Evolutionary conservation across 176 grass and related monocot species (phyloP), one percentile per base, ranked within the genome.

Genomic region (Eragrostis curvula): DNA sequence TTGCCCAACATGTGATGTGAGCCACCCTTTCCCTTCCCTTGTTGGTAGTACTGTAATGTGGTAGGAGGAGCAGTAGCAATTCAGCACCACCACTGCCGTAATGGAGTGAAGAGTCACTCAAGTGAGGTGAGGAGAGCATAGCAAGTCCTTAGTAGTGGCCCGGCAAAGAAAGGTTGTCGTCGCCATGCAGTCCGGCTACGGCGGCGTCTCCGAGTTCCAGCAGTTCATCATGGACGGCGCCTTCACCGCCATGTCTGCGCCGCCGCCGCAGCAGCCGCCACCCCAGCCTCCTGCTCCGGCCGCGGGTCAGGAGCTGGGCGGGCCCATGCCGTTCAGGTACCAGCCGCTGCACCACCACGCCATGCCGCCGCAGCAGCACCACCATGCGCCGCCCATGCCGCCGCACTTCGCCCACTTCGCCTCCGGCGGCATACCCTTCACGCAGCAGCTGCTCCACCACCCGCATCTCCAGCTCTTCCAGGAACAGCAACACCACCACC

Each of bases 121-220:
- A 51, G 14, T 51, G 11, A 15, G 17, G 12, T 32, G 27, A 30
- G 9, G 51, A 53, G 51, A 43, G 42, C 42, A 2, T 43, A 6
- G 42, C 42, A 43, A n/a, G n/a, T n/a, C n/a, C n/a, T n/a, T 43
- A 43, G 42, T 43, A 43, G 42, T 43, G 8, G n/a, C n/a, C n/a
- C n/a, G n/a, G n/a, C n/a, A n/a, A n/a, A n/a, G n/a, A n/a, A n/a
- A n/a, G n/a, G n/a, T n/a, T n/a, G n/a, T n/a, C n/a, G n/a, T n/a
- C n/a, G 46, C 56, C 83, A 90, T 96, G 93, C 93, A 96, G 75
- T 88, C 90, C 36, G 93, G 93, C 63, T 96, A 96, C 60, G 93
- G 93, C 15, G 87, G 93, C 36, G 93, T 92, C 27, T 92, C 87
- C 42, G 93, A 96, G 76, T 90, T 96, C 85, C 93, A 92, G 70